Evolutionary conservation across 202 grass and related monocot genomes (phyloP).

Genomic region (Eragrostis tef): DNA sequence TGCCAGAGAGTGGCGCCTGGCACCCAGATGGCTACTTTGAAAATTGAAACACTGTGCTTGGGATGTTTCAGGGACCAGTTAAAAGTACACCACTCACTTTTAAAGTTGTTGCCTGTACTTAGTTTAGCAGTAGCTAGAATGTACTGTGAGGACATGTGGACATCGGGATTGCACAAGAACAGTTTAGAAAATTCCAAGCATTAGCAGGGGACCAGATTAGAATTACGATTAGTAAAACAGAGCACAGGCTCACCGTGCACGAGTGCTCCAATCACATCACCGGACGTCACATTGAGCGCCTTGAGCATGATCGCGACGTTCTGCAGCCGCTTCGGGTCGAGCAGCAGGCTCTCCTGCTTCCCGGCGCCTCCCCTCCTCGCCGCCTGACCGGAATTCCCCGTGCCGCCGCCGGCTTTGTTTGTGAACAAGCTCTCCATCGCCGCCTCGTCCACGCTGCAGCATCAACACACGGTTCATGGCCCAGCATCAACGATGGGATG

Average conservation of each 20-base stretch:
- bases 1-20: not conserved
- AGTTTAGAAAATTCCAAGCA: slow-evolving; percentile 36
- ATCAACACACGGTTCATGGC: not conserved
- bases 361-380: not conserved
- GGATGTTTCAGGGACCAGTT: slow-evolving; percentile 32
- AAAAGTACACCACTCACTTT: slow-evolving; percentile 27
- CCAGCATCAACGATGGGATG: slow-evolving; percentile 14
- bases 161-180: slow-evolving; percentile 47
- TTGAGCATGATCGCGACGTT: slow-evolving; percentile 86
- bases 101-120: slow-evolving; percentile 41
- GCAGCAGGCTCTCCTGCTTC: slow-evolving; percentile 59
- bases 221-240: slow-evolving; percentile 27
- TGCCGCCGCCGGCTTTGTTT: slow-evolving; percentile 27
- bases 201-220: slow-evolving; percentile 43
- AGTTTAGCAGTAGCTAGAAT: slow-evolving; percentile 45
- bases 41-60: not conserved
- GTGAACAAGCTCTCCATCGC: slow-evolving; percentile 76
- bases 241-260: slow-evolving; percentile 56
- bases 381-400: slow-evolving; percentile 36
- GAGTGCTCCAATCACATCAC: slow-evolving; percentile 64
- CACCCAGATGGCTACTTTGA: not conserved
- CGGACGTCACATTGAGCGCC: slow-evolving; percentile 69
- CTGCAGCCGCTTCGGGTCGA: slow-evolving; percentile 75
- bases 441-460: slow-evolving; percentile 70
- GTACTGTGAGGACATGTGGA: slow-evolving; percentile 46